Base-by-base conservation (phyloP, 495 filamentous ascomycete genomes). In the Margaritispora aquatica region DNA sequence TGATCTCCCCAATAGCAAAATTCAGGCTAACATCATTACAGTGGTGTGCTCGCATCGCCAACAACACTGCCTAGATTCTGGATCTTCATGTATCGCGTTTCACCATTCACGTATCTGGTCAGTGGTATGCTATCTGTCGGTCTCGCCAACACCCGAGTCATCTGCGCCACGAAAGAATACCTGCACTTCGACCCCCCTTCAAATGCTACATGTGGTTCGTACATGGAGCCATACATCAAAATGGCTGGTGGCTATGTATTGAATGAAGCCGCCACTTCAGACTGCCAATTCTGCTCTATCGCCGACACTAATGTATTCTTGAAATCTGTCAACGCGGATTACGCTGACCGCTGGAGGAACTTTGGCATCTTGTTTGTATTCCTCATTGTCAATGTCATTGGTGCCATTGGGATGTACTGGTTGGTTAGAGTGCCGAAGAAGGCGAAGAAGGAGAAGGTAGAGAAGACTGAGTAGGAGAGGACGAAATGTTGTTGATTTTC, bases 41-140 rank as follows among this genome's bases (percentile, higher is more conserved):
- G 34, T 17, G 60, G 65, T 63, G 65, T 68, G 23, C 57, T 68
- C 0, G 65, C 62, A 19, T 44, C 51, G 2, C 85, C 88, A 3
- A 59, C 70, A 2, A 71, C 69, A 1, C 70, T 90, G 44, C 88
- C 88, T 9, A 65, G 79, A 11, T 91, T 92, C 77, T 93, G 89
- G 88, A 88, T 88, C 63, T 91, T 91, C 77, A 89, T 92, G 85
- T 90, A 92, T 68, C 84, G 85, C 29, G 73, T 88, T 54, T 88
- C 84, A 2, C 88, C 89, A 5, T 87, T 92, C 52, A 87, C 84
- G 0, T 91, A 92, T 62, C 71, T 88, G 0, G 80, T 90, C 7
- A 77, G 75, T 26, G 80, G 78, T 17, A 81, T 90, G 68, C 63
- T 90, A n/a, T 80, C 84, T 0, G 76, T 75, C 0, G 82, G 77